phyloP scores from a whole-genome alignment of 805 yeast genomes.

The Candida pseudofarinosa region DNA sequence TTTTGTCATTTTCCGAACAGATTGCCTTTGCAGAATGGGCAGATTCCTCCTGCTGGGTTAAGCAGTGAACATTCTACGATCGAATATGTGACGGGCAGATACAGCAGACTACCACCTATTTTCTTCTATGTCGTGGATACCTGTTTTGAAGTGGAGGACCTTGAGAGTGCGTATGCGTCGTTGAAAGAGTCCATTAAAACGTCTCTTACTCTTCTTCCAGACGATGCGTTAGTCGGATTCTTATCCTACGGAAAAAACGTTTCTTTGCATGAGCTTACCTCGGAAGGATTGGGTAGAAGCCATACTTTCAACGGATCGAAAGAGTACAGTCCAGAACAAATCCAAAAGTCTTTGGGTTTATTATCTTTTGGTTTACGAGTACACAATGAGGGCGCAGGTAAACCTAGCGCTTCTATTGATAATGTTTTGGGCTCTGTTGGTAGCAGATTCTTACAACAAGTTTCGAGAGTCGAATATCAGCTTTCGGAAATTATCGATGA shows the following conservation, averaged over 20 bases:
- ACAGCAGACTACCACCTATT: constrained; percentile 41
- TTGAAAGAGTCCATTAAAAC: constrained; percentile 47
- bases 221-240: constrained; percentile 52
- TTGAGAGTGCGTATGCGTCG: constrained; percentile 36
- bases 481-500: constrained; percentile 46
- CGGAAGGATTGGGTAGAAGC: constrained; percentile 24
- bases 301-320: constrained; percentile 53
- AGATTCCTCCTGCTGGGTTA: constrained; percentile 29
- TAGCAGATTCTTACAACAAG: constrained; percentile 43
- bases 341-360: constrained; percentile 46
- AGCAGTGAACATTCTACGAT: constrained; percentile 43
- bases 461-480: constrained; percentile 48
- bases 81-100: constrained; percentile 45
- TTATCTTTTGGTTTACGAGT: constrained; percentile 21
- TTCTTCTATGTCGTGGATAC: constrained; percentile 57
- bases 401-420: constrained; percentile 4
- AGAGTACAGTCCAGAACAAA: constrained; percentile 43
- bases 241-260: constrained; percentile 60
- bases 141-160: constrained; percentile 49
- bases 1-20: constrained; percentile 49
- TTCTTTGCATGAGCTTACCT: constrained; percentile 49
- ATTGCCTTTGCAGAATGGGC: constrained; percentile 16
- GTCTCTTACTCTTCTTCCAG: constrained; percentile 48
- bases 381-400: constrained; percentile 2
- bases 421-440: constrained; percentile 11